phyloP scores from a whole-genome alignment of 176 grass and related monocot genomes.

The Alopecurus myosuroides region DNA sequence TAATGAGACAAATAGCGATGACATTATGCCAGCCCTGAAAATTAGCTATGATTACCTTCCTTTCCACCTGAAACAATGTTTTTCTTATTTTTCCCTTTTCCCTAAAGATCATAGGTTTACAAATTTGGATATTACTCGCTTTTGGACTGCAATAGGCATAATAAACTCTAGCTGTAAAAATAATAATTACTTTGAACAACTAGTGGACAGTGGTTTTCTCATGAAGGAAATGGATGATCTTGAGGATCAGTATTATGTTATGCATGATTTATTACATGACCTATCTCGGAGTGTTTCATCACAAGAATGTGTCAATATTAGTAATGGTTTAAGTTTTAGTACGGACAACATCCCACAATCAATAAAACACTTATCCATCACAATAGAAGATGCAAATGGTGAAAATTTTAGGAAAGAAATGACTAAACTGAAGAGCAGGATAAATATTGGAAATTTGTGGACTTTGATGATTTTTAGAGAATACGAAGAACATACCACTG shows the following conservation, averaged over 20 bases:
- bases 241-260: not conserved
- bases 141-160: not conserved
- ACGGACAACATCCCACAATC: not conserved
- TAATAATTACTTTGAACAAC: not conserved
- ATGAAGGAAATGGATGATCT: not conserved
- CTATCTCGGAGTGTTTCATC: not conserved
- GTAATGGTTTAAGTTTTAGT: not conserved
- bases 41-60: slow-evolving; percentile 7
- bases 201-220: not conserved
- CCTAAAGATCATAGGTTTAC: not conserved
- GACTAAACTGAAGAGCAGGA: not conserved
- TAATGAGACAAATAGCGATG: not conserved
- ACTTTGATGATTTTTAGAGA: not conserved
- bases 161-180: not conserved
- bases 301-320: not conserved
- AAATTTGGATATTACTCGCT: not conserved
- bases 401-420: not conserved
- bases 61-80: slow-evolving; percentile 7
- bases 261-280: not conserved
- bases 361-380: not conserved
- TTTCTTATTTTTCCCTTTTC: not conserved
- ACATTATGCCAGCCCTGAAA: not conserved
- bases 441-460: not conserved
- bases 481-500: not conserved
- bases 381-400: not conserved